Conservation (phyloP, 1,284 basidiomycete genomes). For the Papiliotrema nemorosa region DNA sequence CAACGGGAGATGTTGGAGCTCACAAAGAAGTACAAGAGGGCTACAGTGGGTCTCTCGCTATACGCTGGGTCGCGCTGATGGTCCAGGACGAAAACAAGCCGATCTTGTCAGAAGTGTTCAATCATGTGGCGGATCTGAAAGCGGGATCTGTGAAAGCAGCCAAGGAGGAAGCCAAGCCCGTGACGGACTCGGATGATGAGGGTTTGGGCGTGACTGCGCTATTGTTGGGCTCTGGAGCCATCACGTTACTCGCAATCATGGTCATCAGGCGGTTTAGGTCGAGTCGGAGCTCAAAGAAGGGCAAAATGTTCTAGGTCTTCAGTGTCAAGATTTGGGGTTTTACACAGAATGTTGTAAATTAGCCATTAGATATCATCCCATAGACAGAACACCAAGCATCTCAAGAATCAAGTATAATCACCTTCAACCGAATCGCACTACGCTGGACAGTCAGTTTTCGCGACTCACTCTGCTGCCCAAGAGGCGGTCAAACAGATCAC, state of each 20-base stretch:
- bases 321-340: too few species aligned
- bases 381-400: too few species aligned
- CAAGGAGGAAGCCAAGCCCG: background rate
- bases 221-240: background rate
- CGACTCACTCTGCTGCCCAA: too few species aligned
- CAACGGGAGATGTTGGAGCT: background rate
- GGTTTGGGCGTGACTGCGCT: background rate
- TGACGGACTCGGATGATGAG: background rate
- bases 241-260: background rate
- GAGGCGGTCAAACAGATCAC: too few species aligned
- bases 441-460: too few species aligned
- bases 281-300: background rate
- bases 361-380: too few species aligned
- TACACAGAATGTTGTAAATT: too few species aligned
- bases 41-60: background rate
- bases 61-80: background rate
- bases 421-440: too few species aligned
- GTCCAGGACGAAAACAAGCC: conserved; percentile 5
- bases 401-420: too few species aligned
- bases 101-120: conserved; percentile 5
- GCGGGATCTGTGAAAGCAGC: background rate
- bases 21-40: conserved; percentile 2
- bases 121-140: conserved; percentile 1
- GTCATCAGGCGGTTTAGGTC: background rate
- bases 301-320: conserved; percentile 6